These are phyloP conservation scores for Podila horticola DNA, from an alignment of 192 early-diverging fungal species.

Conservation along the genomic window DNA sequence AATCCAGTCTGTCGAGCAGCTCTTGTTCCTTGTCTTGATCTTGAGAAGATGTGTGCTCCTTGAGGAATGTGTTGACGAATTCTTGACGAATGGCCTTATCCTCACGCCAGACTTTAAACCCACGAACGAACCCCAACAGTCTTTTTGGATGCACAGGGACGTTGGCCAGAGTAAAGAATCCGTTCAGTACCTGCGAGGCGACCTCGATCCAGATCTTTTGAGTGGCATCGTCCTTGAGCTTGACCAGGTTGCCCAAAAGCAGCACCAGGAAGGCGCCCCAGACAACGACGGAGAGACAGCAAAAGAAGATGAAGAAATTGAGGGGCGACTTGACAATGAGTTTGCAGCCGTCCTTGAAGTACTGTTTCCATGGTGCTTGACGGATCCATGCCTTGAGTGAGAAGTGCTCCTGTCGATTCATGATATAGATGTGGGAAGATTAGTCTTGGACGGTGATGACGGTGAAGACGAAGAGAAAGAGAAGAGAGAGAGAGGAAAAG, in stretches of 20 bases:
- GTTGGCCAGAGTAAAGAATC: constrained; percentile 49
- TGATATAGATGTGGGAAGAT: background rate
- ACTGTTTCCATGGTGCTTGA: constrained; percentile 39
- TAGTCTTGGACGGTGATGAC: background rate
- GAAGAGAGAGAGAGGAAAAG: no score
- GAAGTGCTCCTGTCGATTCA: constrained; percentile 10
- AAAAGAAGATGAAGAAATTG: constrained; percentile 50
- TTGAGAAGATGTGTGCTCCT: no score
- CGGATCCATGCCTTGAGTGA: constrained; percentile 31
- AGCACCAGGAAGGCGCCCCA: constrained; percentile 54
- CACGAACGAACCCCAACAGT: constrained; percentile 37
- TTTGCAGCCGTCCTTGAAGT: constrained; percentile 42
- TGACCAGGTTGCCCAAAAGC: constrained; percentile 37
- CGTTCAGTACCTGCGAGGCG: constrained; percentile 52
- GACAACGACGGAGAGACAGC: constrained; percentile 42
- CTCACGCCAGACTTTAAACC: constrained; percentile 15
- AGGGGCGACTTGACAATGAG: constrained; percentile 43
- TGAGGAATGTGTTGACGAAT: background rate
- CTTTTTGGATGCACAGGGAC: constrained; percentile 49
- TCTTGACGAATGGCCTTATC: constrained; percentile 3
- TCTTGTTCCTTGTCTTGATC: constrained; percentile 11
- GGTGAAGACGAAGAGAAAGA: background rate
- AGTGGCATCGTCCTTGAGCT: constrained; percentile 23
- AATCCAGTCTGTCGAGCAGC: constrained; percentile 19
- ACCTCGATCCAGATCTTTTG: constrained; percentile 55